Evolutionary conservation across 73 alveolate genomes (phyloP), one percentile per base, ranked within the genome.

Genomic region (Effrenium voratum): DNA sequence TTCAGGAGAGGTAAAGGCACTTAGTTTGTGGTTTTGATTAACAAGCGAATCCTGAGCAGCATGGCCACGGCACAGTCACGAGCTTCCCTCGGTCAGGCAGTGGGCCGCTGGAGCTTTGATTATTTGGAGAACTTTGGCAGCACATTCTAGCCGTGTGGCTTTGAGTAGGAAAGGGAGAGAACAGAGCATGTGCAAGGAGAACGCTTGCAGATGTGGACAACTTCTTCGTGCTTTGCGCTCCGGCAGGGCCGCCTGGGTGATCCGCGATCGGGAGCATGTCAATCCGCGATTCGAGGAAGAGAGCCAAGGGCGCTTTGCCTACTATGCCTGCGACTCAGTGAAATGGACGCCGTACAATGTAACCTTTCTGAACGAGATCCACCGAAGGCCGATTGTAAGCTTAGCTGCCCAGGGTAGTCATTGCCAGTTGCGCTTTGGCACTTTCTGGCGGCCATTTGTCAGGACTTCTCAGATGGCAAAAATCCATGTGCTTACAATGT

Each of bases 401-500:
- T 57, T 13, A 5, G 36, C 72, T 57, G 72, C n/a, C 19, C 28
- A 57, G 34, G 72, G 72, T 3, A 3, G 10, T 57, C 4, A 1
- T 57, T 0, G 72, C 72, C 19, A 57, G 16, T 57, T 57, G 28
- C 19, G 16, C 30, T 2, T 57, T 26, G 28, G 19, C 34, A 57
- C 34, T 57, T 5, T 57, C 16, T 24, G 19, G 28, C 2, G 0
- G 72, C 34, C n/a, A 57, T 57, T 57, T 26, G 26, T n/a, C 28
- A 90, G 97, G 97, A 90, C 57, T 34, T 90, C 50, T 66, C 88
- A 1, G 88, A 90, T 44, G 57, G 68, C 76, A 90, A 90, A 76
- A 90, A 90, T 55, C 97, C 97, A 5, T 90, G 97, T 43, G 97
- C 88, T 38, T n/a, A 90, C 97, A 66, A 90, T 30, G 66, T 90